A percentile compares a stretch with the other conserved stretches of the same genome.
Conservation (phyloP, 2,329 filamentous ascomycete species). For the Pezicula rhizophila region DNA sequence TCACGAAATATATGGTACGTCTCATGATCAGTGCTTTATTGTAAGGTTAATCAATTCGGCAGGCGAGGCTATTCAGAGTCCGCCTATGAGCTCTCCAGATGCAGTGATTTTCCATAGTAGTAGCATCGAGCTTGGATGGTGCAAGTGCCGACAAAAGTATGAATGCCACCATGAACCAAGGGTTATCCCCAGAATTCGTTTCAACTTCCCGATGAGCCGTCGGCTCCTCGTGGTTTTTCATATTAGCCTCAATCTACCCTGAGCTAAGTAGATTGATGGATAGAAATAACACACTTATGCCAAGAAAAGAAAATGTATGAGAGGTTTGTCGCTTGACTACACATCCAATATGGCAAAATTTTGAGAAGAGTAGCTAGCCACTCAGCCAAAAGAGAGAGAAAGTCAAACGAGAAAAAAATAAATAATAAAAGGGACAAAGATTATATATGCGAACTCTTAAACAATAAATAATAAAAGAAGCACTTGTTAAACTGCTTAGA, state of each 20-base stretch:
- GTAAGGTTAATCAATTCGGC: conserved; percentile 7
- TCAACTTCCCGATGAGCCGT: conserved; percentile 13
- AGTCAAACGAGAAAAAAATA: no score
- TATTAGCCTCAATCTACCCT: not conserved
- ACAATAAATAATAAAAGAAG: no score
- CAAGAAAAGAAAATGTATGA: no score
- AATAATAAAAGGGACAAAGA: no score
- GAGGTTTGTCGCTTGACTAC: no score
- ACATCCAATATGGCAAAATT: no score
- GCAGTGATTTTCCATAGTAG: not conserved
- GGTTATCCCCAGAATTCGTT: conserved; percentile 5
- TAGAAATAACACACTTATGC: no score
- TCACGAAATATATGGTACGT: not conserved
- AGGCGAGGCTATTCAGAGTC: conserved; percentile 1
- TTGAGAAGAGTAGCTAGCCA: no score
- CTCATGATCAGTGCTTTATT: conserved; percentile 4
- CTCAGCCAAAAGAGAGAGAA: no score
- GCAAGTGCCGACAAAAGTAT: not conserved
- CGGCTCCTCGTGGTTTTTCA: conserved; percentile 5
- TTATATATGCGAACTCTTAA: no score
- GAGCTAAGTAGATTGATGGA: not conserved
- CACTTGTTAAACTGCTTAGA: no score
- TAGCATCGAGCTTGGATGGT: not conserved
- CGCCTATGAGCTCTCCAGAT: not conserved
- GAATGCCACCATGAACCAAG: not conserved